A percentile compares a stretch with the other conserved stretches of the same genome.
phyloP scores from a whole-genome alignment of 2,329 filamentous ascomycete species.

The Conoideocrella luteorostrata region DNA sequence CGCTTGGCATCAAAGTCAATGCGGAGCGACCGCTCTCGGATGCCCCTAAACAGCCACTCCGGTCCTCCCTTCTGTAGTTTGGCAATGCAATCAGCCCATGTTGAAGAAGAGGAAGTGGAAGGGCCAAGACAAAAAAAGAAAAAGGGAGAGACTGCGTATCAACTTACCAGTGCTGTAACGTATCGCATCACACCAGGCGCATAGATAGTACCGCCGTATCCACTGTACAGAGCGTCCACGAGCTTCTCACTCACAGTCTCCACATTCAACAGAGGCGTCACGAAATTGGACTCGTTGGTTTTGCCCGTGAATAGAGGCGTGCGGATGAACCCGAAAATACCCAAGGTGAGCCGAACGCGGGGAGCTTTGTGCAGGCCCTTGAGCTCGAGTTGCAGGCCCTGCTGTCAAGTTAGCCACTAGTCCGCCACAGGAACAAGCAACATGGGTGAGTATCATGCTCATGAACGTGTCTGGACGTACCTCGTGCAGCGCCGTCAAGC shows the following conservation, averaged over 20 bases:
- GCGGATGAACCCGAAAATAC: constrained; percentile 24
- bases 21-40: constrained; percentile 9
- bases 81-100: neutral
- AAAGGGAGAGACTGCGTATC: constrained; percentile 14
- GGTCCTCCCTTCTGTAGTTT: constrained; percentile 12
- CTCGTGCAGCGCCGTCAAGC: constrained; percentile 23
- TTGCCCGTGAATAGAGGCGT: constrained; percentile 24
- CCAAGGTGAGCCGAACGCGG: constrained; percentile 21
- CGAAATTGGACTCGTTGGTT: constrained; percentile 19
- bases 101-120: neutral
- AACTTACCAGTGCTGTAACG: constrained; percentile 22
- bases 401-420: neutral
- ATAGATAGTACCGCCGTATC: constrained; percentile 23
- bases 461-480: neutral
- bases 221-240: constrained; percentile 22
- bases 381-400: constrained; percentile 25
- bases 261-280: constrained; percentile 25
- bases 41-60: constrained; percentile 14
- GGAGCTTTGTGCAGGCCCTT: constrained; percentile 21
- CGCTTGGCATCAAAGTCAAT: constrained; percentile 7
- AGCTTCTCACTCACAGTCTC: constrained; percentile 25
- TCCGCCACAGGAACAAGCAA: constrained; percentile 15
- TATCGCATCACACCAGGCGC: constrained; percentile 22
- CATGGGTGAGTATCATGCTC: too few relatives aligned
- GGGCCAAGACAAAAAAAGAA: neutral